Base-by-base conservation (phyloP, 805 yeast species). In the Pichia gijzeniarum region DNA sequence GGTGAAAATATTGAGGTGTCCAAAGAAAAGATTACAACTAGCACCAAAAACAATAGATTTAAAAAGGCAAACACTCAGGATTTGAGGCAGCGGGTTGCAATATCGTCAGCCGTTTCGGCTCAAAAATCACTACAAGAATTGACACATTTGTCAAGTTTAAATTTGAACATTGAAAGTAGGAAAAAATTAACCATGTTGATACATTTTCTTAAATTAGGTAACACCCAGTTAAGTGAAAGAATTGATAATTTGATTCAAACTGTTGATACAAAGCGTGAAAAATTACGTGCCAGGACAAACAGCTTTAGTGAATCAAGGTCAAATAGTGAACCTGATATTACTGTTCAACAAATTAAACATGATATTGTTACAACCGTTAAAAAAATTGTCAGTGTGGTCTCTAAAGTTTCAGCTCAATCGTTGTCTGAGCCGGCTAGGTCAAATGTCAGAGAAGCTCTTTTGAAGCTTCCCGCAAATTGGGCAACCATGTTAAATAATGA, bases 291-390 rank as follows among this genome's bases (percentile, higher is more conserved):
- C 19, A 44, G 16, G 20, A 39, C 38, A 33, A 48, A 9, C 13
- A 20, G n/a, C n/a, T n/a, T n/a, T n/a, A n/a, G 47, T 38, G 28
- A 43, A 39, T 14, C 38, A 3, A 27, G 36, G 16, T 17, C 47
- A 2, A 20, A 28, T 19, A 32, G 45, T 36, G 53, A 45, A 22
- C 39, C 47, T 28, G 62, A 58, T 28, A 43, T 53, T 19, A 58
- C 59, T 21, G 54, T 61, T n/a, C 67, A 63, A 48, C 69, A 79
- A 38, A 73, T 90, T 31, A 84, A 86, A 51, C 76, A 80, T 53
- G 99, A 91, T 53, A 87, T 91, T 31, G 82, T 90, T 8, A 76
- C 85, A 0, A 93, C 97, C 0, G 90, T 93, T 21, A 86, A 87
- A 61, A 91, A 88, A 59, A 88, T 89, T 39, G 89, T 90, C 31